These are phyloP conservation scores for Coemansia sp. DNA, from an alignment of 192 early-diverging fungal genomes.

Conservation along the genomic window DNA sequence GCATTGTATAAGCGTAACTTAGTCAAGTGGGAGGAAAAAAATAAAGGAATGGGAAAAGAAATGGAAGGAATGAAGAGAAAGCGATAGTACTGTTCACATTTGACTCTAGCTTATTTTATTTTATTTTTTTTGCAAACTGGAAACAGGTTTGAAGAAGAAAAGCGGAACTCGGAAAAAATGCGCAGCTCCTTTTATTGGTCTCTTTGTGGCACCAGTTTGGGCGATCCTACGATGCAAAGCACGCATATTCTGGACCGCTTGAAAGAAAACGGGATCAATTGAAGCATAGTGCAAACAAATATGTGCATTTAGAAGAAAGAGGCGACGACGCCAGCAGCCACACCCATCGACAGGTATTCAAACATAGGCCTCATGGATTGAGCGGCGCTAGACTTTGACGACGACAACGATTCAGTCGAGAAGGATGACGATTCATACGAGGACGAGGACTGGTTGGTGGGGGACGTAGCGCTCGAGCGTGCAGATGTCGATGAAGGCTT, in stretches of 20 bases:
- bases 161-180: background rate
- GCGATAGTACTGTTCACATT: background rate
- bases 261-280: background rate
- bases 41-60: background rate
- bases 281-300: background rate
- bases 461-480: background rate
- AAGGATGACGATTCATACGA: background rate
- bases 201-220: too few relatives aligned
- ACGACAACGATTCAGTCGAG: background rate
- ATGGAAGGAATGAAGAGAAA: background rate
- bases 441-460: background rate
- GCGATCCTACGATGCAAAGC: too few relatives aligned
- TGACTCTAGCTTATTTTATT: background rate
- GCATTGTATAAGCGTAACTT: background rate
- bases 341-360: background rate
- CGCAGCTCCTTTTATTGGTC: background rate
- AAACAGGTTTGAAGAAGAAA: background rate
- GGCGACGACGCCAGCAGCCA: background rate
- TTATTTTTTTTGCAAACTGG: background rate
- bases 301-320: background rate
- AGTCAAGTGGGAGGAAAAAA: background rate
- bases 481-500: background rate
- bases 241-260: too few relatives aligned
- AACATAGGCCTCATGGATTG: background rate
- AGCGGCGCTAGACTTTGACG: background rate